phyloP scores from a whole-genome alignment of 2,329 filamentous ascomycete genomes.

The Colletotrichum incanum region DNA sequence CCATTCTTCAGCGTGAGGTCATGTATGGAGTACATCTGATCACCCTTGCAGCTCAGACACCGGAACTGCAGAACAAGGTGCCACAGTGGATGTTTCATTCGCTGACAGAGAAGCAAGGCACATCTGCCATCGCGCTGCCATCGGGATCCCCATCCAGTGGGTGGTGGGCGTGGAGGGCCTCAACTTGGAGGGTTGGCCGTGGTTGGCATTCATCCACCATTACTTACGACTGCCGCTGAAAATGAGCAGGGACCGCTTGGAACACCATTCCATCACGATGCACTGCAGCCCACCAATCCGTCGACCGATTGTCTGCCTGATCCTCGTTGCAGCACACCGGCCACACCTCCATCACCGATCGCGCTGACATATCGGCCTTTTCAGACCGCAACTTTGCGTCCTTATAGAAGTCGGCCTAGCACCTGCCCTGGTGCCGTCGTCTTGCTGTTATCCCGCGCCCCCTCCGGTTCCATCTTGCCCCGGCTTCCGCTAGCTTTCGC shows the following conservation, averaged over 20 bases:
- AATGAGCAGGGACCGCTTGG: not conserved
- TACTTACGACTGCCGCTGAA: conserved; percentile 4
- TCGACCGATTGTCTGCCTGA: not conserved
- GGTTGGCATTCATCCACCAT: conserved; percentile 29
- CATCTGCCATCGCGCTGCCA: conserved; percentile 1
- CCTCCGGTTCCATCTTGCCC: conserved; percentile 20
- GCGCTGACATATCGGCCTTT: conserved; percentile 14
- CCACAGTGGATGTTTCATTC: conserved; percentile 11
- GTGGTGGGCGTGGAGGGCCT: conserved; percentile 34
- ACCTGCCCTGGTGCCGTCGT: not conserved
- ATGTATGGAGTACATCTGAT: conserved; percentile 38
- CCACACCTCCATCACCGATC: conserved; percentile 31
- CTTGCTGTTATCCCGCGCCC: conserved; percentile 9
- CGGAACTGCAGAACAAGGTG: conserved; percentile 32
- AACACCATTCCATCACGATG: conserved; percentile 10
- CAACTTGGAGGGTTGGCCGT: conserved; percentile 25
- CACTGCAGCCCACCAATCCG: conserved; percentile 21
- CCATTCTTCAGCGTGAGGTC: conserved; percentile 39
- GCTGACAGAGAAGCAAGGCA: not conserved
- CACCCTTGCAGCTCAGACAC: conserved; percentile 38
- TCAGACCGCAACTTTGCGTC: conserved; percentile 39
- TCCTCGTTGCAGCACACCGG: conserved; percentile 12
- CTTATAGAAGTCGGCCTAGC: conserved; percentile 14
- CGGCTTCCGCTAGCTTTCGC: conserved; percentile 11
- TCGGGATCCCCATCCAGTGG: conserved; percentile 8